Conservation (phyloP, 1,284 basidiomycete species). For the Irpex rosettiformis region DNA sequence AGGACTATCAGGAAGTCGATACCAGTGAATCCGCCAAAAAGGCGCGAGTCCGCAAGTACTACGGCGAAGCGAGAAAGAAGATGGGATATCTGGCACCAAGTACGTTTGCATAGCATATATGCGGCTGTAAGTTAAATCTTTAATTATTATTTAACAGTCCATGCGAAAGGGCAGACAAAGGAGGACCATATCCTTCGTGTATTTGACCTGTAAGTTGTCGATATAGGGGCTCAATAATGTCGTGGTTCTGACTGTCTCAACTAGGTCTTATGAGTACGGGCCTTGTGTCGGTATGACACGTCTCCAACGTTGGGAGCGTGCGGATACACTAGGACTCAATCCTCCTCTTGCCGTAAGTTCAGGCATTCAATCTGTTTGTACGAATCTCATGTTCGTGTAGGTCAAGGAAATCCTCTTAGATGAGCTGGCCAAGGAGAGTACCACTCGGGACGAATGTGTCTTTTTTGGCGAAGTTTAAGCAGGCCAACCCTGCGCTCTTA, state of each 20-base stretch:
- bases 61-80: slow-evolving; percentile 43
- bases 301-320: slow-evolving; percentile 87
- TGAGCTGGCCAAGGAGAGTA: slow-evolving; percentile 44
- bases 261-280: slow-evolving; percentile 77
- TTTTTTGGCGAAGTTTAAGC: slow-evolving; percentile 42
- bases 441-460: slow-evolving; percentile 45
- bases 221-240: slow-evolving; percentile 4
- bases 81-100: slow-evolving; percentile 58
- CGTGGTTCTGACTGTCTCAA: too few species aligned
- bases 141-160: slow-evolving; percentile 40
- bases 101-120: slow-evolving; percentile 35
- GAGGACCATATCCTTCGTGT: slow-evolving; percentile 73
- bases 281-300: slow-evolving; percentile 84
- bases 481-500: background rate
- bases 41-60: slow-evolving; percentile 31
- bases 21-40: background rate
- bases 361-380: background rate
- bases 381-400: slow-evolving; percentile 34
- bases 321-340: slow-evolving; percentile 73
- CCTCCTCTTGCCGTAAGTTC: slow-evolving; percentile 77
- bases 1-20: background rate
- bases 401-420: slow-evolving; percentile 72
- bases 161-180: slow-evolving; percentile 56
- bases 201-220: slow-evolving; percentile 67
- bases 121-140: background rate